phyloP scores from a whole-genome alignment of 257 asterid species.

The Nicotiana obtusifolia region DNA sequence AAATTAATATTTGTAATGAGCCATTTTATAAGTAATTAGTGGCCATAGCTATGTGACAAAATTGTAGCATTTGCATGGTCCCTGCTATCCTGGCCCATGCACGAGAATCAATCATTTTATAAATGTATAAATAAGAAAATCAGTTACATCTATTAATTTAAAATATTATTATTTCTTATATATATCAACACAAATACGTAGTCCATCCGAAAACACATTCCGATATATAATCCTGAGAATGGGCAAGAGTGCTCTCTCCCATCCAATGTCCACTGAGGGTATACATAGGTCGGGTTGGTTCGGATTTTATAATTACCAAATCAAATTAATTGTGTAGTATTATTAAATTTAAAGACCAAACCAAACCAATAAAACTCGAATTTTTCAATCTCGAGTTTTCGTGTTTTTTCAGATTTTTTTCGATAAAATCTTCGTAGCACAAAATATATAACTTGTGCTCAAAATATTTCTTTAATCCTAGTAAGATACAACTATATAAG shows the following conservation, averaged over 20 bases:
- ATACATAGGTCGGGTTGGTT: too few species aligned
- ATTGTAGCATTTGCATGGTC: slow-evolving; percentile 22
- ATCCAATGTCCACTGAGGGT: slow-evolving; percentile 31
- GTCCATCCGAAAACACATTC: slow-evolving; percentile 35
- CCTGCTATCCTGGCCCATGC: slow-evolving; percentile 7
- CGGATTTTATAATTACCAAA: too few species aligned
- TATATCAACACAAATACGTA: neutral
- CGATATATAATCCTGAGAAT: slow-evolving; percentile 42
- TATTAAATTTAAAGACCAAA: too few species aligned
- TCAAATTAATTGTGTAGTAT: too few species aligned
- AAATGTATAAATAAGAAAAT: neutral
- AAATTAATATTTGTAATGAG: too few species aligned
- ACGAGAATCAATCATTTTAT: neutral
- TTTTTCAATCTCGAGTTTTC: too few species aligned
- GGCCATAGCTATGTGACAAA: slow-evolving; percentile 25
- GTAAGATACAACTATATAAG: too few species aligned
- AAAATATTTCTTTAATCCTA: too few species aligned
- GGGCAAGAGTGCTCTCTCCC: slow-evolving; percentile 35
- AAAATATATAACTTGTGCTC: too few species aligned
- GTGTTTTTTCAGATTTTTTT: too few species aligned
- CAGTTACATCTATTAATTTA: neutral
- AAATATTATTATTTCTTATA: neutral
- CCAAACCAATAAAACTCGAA: too few species aligned
- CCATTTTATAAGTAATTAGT: neutral
- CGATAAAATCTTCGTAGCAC: too few species aligned